These are phyloP conservation scores for Microsporum audouinii DNA, from an alignment of 2,329 filamentous ascomycete genomes.

Conservation along the genomic window DNA sequence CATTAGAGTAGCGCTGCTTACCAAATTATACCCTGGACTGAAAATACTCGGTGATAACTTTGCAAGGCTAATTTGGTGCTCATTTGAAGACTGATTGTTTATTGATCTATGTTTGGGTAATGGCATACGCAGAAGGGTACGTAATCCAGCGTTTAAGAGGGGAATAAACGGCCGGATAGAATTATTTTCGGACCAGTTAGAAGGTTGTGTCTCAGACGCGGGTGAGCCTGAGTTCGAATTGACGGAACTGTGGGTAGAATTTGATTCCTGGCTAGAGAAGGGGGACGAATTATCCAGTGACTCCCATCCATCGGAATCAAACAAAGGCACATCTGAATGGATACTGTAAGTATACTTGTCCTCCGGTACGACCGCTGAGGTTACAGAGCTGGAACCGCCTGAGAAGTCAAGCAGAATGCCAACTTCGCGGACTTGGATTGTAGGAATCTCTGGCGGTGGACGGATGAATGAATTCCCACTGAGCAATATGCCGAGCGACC, in stretches of 20 bases:
- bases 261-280: conserved; percentile 14
- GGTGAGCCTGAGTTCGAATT: conserved; percentile 6
- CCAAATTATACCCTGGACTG: conserved; percentile 23
- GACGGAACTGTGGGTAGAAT: not conserved
- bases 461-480: conserved; percentile 3
- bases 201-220: not conserved
- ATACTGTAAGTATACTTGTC: not conserved
- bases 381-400: not conserved
- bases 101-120: not conserved
- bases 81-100: conserved; percentile 5
- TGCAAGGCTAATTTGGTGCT: conserved; percentile 15
- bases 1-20: conserved; percentile 10
- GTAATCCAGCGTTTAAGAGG: conserved; percentile 22
- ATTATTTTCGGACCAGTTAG: not conserved
- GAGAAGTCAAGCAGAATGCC: conserved; percentile 9
- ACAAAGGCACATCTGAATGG: not conserved
- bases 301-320: conserved; percentile 5
- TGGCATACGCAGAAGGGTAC: conserved; percentile 11
- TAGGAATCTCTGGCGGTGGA: conserved; percentile 10
- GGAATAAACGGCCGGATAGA: conserved; percentile 6
- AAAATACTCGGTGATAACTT: conserved; percentile 23
- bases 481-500: conserved; percentile 2
- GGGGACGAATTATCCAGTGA: conserved; percentile 13
- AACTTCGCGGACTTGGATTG: conserved; percentile 7
- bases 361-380: not conserved